Base-by-base conservation (phyloP, 768 basidiomycete genomes). In the Hericium rajendrae region DNA sequence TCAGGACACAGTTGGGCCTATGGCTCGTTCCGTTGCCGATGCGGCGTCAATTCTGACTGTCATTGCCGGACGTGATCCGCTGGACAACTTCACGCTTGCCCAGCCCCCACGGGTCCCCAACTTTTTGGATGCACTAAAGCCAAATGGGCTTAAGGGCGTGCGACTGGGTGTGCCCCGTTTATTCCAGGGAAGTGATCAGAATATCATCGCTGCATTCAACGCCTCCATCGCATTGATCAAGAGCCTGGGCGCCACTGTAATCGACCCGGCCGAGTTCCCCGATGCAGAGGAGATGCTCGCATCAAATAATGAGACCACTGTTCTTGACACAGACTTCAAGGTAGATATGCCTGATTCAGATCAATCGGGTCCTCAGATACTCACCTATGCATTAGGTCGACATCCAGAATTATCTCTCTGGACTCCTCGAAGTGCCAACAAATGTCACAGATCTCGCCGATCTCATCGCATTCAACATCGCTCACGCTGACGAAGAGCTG, bases 221-320 rank as follows among this genome's bases (percentile, higher is more conserved):
- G 67, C 66, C 2, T 70, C 74, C 4, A 59, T 80, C 22, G 69
- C 69, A 37, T 65, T 69, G 12, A 65, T 79, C 26, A 66, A 69
- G 3, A 58, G 58, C 2, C 68, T 77, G 5, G 78, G 78, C 12
- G 78, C 78, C 8, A 72, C 77, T 0, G 71, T 87, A 4, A 72
- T 86, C 11, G 85, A 87, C 65, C 82, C 83, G 0, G 80, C 82
- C 1, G 80, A 85, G 57, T 68, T 86, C 15, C 77, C 81, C 0
- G 78, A 78, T 32, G 79, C 78, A 3, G 72, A 76, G 0, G 81
- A 81, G 55, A 62, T 73, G 18, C 58, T 61, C 3, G 77, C 77
- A 0, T 74, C 74, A 32, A 54, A 59, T 0, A 80, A 82, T 57
- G 84, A 86, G 65, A 78, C 74, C 0, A 66, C 80, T n/a, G 84